Evolutionary conservation across 164 flowering plant species (phyloP).

Genomic region (Vitis cinerea): DNA sequence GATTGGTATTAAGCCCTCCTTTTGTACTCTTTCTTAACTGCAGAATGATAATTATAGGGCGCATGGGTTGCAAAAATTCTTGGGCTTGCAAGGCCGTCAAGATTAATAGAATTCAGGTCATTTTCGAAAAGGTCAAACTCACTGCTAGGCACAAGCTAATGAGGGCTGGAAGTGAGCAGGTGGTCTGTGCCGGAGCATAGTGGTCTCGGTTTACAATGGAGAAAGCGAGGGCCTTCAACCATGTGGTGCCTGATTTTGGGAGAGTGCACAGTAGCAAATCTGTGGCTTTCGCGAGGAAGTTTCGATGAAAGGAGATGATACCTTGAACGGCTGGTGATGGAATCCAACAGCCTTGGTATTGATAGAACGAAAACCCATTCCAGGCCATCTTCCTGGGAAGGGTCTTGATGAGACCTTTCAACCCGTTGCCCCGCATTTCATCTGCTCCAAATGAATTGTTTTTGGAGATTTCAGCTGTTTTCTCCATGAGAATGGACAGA

Average conservation of each 20-base stretch:
- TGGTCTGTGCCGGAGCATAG: neutral
- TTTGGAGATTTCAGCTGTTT: too few relatives aligned
- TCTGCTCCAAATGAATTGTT: too few relatives aligned
- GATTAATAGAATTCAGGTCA: neutral
- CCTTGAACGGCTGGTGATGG: neutral
- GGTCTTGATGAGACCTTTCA: too few relatives aligned
- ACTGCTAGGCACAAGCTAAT: neutral
- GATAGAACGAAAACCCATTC: too few relatives aligned
- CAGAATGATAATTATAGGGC: too few relatives aligned
- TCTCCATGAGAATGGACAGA: too few relatives aligned
- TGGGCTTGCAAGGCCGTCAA: too few relatives aligned
- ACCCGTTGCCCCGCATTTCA: too few relatives aligned
- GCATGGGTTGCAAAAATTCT: too few relatives aligned
- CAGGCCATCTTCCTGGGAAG: too few relatives aligned
- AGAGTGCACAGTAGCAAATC: neutral
- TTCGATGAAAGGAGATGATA: neutral
- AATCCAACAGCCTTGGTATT: neutral
- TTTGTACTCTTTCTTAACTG: too few relatives aligned
- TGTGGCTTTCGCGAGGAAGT: neutral
- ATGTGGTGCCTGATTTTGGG: slow-evolving; percentile 3
- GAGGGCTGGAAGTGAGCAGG: neutral
- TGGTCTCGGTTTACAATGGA: neutral
- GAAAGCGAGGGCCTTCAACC: neutral
- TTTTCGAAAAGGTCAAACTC: neutral
- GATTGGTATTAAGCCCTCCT: too few relatives aligned